phyloP scores from a whole-genome alignment of 1,284 basidiomycete genomes.

The Fistulinella cinereoalba region DNA sequence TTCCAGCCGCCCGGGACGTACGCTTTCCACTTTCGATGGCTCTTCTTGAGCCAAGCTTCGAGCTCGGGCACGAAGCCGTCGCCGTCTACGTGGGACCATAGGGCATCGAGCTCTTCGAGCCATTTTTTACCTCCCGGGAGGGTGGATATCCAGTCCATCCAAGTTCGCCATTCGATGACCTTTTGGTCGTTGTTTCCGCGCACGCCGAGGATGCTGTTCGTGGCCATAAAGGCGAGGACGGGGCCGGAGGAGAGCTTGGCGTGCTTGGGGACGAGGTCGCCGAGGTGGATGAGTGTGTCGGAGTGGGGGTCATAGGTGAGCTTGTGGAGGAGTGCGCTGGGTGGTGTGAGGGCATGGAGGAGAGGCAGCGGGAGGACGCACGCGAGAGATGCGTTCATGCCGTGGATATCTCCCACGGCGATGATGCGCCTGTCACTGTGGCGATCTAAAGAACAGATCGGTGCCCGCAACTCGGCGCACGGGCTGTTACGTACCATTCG shows the following conservation, averaged over 20 bases:
- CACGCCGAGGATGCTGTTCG: slow-evolving; percentile 65
- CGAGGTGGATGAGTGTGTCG: slow-evolving; percentile 76
- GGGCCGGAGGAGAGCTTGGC: slow-evolving; percentile 52
- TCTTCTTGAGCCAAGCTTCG: slow-evolving; percentile 16
- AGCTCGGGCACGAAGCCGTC: slow-evolving; percentile 36
- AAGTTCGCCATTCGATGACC: slow-evolving; percentile 82
- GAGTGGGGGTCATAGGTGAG: slow-evolving; percentile 55
- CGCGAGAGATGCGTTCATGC: slow-evolving; percentile 68
- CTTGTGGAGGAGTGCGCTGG: slow-evolving; percentile 59
- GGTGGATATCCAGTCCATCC: slow-evolving; percentile 66
- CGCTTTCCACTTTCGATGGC: slow-evolving; percentile 48
- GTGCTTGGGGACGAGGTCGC: slow-evolving; percentile 75
- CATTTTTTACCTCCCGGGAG: slow-evolving; percentile 49
- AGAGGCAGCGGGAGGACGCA: slow-evolving; percentile 35
- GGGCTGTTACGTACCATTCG: slow-evolving; percentile 42
- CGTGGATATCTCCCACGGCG: slow-evolving; percentile 84
- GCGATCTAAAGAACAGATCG: too few species aligned
- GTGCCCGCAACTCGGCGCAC: too few species aligned
- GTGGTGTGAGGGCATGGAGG: neutral
- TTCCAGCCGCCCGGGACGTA: slow-evolving; percentile 63
- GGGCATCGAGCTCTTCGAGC: slow-evolving; percentile 47
- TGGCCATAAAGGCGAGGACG: slow-evolving; percentile 63
- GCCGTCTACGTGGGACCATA: slow-evolving; percentile 35
- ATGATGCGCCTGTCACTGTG: slow-evolving; percentile 55
- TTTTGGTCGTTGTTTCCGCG: slow-evolving; percentile 91